Base-by-base conservation (phyloP, 768 basidiomycete genomes). In the Hebeloma cylindrosporum region DNA sequence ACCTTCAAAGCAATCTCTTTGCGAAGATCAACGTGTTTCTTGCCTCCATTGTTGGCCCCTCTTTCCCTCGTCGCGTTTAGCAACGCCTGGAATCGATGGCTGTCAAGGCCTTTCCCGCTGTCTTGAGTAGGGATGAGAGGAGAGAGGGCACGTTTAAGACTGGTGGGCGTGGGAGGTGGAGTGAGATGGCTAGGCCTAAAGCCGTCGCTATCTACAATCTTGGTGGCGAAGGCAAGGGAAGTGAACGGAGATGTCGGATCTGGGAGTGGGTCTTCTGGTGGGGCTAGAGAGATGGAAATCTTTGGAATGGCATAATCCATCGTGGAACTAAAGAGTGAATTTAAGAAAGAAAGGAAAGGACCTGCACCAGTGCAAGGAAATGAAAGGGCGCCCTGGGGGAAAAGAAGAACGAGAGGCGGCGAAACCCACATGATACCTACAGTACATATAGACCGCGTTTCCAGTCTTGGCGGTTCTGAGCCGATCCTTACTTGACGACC, bases 1-100 rank as follows among this genome's bases (percentile, higher is more conserved):
- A 74, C 76, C 63, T 82, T 87, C 45, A 85, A 64, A 8, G 83
- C 82, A 38, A 87, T 79, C 65, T 89, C 83, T 65, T 81, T 87
- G 52, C 84, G 80, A 39, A 90, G 73, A 65, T 86, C 78, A 16
- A 69, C 69, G 20, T 64, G 63, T 61, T 67, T 75, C 63, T 75
- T 83, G 33, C 50, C 57, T 21, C 61, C 61, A 29, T 70, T 71
- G 9, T 72, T 45, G 18, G 60, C 62, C 56, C 77, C 79, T 54
- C 78, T 71, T 51, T 83, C 80, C 59, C 73, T 76, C 30, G 82
- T 77, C 23, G 79, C 72, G 47, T 73, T 75, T 48, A 91, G 72
- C 52, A 88, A 64, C 30, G 72, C 74, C 52, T 83, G 76, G 59
- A 90, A 86, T 20, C 78, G 73, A 39, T 80, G 77, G 23, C 68